Conservation (phyloP, 140 eudicot genomes). For the Stevia rebaudiana region DNA sequence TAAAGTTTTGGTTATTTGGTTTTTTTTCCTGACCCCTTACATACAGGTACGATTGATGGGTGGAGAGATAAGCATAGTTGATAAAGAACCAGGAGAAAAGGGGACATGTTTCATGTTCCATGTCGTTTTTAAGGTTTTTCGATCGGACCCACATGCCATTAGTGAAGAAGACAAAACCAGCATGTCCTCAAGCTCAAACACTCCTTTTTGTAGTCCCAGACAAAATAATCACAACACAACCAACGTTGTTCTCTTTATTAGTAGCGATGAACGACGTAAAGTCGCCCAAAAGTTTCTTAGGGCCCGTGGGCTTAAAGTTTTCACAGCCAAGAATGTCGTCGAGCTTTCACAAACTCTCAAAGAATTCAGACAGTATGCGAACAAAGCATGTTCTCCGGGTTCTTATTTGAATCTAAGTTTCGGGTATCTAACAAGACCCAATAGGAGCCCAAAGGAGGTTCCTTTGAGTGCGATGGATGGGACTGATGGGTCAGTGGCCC, state of each 20-base stretch:
- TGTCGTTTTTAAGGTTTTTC: conserved; percentile 25
- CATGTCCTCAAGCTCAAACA: conserved; percentile 27
- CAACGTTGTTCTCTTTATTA: conserved; percentile 27
- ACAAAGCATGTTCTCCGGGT: conserved; percentile 23
- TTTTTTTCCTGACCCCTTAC: no score
- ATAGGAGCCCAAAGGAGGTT: conserved; percentile 34
- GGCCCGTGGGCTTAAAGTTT: conserved; percentile 39
- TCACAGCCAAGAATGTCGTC: conserved; percentile 15
- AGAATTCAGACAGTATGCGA: conserved; percentile 23
- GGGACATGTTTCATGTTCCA: conserved; percentile 73
- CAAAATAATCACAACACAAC: conserved; percentile 2
- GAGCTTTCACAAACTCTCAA: conserved; percentile 40
- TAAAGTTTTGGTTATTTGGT: no score
- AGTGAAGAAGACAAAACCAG: conserved; percentile 24
- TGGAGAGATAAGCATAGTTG: conserved; percentile 69
- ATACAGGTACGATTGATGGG: conserved; percentile 81
- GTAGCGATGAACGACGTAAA: conserved; percentile 36
- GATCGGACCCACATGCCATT: neutral
- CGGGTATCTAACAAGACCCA: conserved; percentile 18
- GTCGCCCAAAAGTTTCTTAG: conserved; percentile 32
- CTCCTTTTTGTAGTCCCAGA: conserved; percentile 33
- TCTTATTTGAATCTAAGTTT: conserved; percentile 27
- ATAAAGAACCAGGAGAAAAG: conserved; percentile 49
- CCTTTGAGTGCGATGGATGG: conserved; percentile 57
- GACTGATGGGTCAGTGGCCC: conserved; percentile 21